Base-by-base conservation (phyloP, 257 asterid genomes). In the Solanum pennellii region DNA sequence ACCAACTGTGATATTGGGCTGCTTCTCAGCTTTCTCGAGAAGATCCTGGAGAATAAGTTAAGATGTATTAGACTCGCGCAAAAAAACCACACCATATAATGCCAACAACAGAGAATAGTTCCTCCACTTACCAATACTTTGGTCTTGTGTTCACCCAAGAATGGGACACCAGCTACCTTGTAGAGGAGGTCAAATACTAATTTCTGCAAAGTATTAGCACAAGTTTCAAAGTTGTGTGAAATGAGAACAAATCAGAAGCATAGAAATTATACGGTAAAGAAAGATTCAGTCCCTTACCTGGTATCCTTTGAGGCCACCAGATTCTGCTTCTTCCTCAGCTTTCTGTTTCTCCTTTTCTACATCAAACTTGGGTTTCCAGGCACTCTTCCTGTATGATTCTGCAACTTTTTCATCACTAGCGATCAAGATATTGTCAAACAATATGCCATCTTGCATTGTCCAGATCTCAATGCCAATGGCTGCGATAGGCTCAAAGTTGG, bases 401-500 rank as follows among this genome's bases (percentile, higher is more conserved):
- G 98, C 99, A 23, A 86, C 94, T 71, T 89, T 89, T 82, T 97
- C 99, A 74, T 89, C 91, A 13, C 93, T 89, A 8, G 95, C 93
- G 9, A 97, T 92, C 94, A 97, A 85, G 88, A 97, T 86, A 88
- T 94, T 97, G 91, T 97, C 99, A n/a, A 97, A 97, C 90, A 95
- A 87, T 42, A 97, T 93, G 25, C 99, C 98, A 85, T 95, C 98
- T 86, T 95, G 98, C 99, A 95, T 96, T 39, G 99, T 95, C 99
- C 99, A 97, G 83, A 97, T 95, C 93, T 97, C 99, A 89, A 97
- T 95, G 20, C 99, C 99, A 85, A 95, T 73, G 62, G 99, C 99
- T 15, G 99, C 98, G 88, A 95, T 93, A 68, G 99, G 98, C 90
- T 97, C 99, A 87, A 95, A 94, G 92, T 97, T 83, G 1, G 99